phyloP scores from a whole-genome alignment of 2,329 filamentous ascomycete genomes.

The Phoma sp. region DNA sequence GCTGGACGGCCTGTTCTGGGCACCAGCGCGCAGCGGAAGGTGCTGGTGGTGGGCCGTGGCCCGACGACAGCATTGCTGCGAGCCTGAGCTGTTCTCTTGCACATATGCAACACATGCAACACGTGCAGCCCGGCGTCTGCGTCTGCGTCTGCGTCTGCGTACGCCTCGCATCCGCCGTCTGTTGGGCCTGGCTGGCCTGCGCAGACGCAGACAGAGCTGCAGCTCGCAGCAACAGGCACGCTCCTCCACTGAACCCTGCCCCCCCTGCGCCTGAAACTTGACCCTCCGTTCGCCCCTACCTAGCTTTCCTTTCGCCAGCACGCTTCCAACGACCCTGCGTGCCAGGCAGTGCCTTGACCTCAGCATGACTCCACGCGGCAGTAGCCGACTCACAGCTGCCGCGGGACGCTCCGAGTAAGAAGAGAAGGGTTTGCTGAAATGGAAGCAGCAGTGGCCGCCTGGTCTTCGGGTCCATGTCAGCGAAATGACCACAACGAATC shows the following conservation, averaged over 20 bases:
- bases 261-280: constrained; percentile 8
- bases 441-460: not conserved
- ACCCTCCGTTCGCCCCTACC: constrained; percentile 1
- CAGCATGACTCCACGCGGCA: constrained; percentile 8
- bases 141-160: not conserved
- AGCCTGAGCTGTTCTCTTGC: too few relatives aligned
- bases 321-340: not conserved
- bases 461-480: not conserved
- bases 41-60: not conserved
- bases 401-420: constrained; percentile 2
- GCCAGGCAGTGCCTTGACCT: too few relatives aligned
- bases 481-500: not conserved
- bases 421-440: not conserved
- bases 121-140: not conserved
- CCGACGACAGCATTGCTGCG: not conserved
- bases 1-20: not conserved
- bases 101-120: not conserved
- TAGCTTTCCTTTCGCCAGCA: not conserved
- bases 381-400: constrained; percentile 5
- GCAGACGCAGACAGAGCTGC: too few relatives aligned
- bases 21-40: not conserved
- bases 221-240: constrained; percentile 2
- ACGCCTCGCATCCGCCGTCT: constrained; percentile 2
- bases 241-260: not conserved
- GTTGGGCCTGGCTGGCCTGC: constrained; percentile 1